These are phyloP conservation scores for Zanthoxylum bungeanum DNA, from an alignment of 345 rosid genomes.

Conservation along the genomic window DNA sequence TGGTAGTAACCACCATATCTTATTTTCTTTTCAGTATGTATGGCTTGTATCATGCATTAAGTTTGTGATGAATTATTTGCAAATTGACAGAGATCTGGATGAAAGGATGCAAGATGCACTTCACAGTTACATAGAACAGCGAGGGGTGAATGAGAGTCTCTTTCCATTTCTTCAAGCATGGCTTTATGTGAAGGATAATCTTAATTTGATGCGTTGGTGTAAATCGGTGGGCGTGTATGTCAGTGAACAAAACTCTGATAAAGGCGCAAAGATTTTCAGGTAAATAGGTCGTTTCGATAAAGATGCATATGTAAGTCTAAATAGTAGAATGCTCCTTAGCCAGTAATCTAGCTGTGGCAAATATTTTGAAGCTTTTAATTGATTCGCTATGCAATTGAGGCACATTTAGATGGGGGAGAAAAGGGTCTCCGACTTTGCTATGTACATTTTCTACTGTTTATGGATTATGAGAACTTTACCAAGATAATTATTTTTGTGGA, in stretches of 20 bases:
- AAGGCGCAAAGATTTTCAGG: conserved; percentile 5
- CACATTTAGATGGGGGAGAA: not conserved
- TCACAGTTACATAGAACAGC: conserved; percentile 71
- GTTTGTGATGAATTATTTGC: not conserved
- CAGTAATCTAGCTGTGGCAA: not conserved
- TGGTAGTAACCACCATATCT: not conserved
- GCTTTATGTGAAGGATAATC: conserved; percentile 86
- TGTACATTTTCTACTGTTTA: not conserved
- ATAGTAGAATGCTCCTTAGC: not conserved
- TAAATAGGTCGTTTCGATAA: not conserved
- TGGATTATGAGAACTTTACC: not conserved
- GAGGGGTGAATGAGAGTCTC: conserved; percentile 77
- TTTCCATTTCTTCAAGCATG: conserved; percentile 92
- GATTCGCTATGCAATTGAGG: not conserved
- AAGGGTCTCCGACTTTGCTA: not conserved
- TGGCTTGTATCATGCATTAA: no score
- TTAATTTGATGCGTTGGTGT: conserved; percentile 73
- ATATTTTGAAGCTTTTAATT: not conserved
- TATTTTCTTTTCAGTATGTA: no score
- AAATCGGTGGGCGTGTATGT: conserved; percentile 69
- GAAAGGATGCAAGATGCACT: conserved; percentile 75
- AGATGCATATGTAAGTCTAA: not conserved
- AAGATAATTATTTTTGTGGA: no score
- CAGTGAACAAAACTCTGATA: conserved; percentile 31
- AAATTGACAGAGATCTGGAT: conserved; percentile 60